Evolutionary conservation across 148 eudicot species (phyloP).

Genomic region (Gaultheria prostrata): DNA sequence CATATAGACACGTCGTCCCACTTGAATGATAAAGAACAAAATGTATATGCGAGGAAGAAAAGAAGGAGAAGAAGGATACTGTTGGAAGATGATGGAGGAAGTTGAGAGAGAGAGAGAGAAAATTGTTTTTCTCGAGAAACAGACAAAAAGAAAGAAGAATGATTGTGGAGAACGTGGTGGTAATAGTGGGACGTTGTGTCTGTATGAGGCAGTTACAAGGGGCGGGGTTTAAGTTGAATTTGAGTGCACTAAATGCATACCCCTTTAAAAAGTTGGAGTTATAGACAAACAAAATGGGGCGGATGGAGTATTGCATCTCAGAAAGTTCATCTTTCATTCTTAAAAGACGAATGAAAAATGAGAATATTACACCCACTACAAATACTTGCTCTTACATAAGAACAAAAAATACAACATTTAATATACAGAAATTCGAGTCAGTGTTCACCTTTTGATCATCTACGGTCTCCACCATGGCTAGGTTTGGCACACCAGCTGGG

Average conservation of each 20-base stretch:
- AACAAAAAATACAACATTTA: background rate
- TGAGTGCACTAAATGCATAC: background rate
- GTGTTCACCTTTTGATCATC: slow-evolving; percentile 89
- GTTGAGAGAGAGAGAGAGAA: too few species aligned
- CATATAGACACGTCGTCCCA: too few species aligned
- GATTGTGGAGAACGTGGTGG: too few species aligned
- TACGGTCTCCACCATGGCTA: slow-evolving; percentile 88
- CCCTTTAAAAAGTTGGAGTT: background rate
- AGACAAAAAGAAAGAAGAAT: too few species aligned
- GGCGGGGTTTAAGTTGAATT: background rate
- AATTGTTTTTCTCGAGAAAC: too few species aligned
- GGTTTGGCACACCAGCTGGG: slow-evolving; percentile 87
- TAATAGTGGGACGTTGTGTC: too few species aligned
- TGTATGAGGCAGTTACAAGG: too few species aligned
- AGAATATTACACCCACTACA: background rate
- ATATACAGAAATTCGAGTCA: background rate
- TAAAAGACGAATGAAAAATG: background rate
- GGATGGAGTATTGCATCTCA: background rate
- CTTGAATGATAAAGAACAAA: too few species aligned
- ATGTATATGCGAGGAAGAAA: too few species aligned
- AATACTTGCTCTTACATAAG: slow-evolving; percentile 5
- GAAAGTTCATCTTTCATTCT: background rate
- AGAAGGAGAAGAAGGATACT: too few species aligned
- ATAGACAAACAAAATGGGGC: background rate
- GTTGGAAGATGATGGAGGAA: too few species aligned